Base-by-base conservation (phyloP, 2,329 filamentous ascomycete genomes). In the Monosporascus sp. region DNA sequence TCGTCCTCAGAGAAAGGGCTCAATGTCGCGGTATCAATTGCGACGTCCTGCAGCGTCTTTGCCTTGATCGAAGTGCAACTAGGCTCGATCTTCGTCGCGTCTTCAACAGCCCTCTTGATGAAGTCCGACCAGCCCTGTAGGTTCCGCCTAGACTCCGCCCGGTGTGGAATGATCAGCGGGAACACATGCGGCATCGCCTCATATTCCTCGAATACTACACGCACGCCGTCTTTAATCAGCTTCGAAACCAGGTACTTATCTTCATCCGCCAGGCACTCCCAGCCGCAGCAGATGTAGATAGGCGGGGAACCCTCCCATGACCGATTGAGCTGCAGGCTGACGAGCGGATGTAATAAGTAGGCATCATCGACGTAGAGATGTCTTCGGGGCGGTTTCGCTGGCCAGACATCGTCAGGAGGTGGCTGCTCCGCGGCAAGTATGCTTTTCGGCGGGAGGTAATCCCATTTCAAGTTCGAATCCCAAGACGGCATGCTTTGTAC, bases 161-260 rank as follows among this genome's bases (percentile, higher is more conserved):
- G 65, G 5, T 70, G 68, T 2, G 75, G 68, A 52, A 89, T 70
- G 1, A 89, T 58, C 57, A 84, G 62, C 1, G 79, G 81, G 64
- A 90, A 93, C 60, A 82, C 84, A 70, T 92, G 89, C 51, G 89
- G 88, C 89, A 93, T 93, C 3, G 83, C 86, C 67, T 91, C 85
- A 65, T 85, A 94, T 70, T 90, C 82, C 65, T 89, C 82, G 62
- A 85, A 87, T 3, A 82, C 75, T 0, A 92, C 80, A 0, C 63
- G 64, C 0, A 86, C 85, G 5, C 81, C 83, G 46, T 87, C 80
- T 7, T 62, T 58, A 17, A 74, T 74, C 11, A 88, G 74, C 40
- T 78, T 76, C 41, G 72, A 69, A 0, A 85, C 87, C 2, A 89
- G 65, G 50, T 82, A 81, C 58, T 77, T 78, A 55, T 77, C 78